A percentile compares a stretch with the other conserved stretches of the same genome.
Conservation (phyloP, 345 rosid genomes). For the Ceriops tagal region DNA sequence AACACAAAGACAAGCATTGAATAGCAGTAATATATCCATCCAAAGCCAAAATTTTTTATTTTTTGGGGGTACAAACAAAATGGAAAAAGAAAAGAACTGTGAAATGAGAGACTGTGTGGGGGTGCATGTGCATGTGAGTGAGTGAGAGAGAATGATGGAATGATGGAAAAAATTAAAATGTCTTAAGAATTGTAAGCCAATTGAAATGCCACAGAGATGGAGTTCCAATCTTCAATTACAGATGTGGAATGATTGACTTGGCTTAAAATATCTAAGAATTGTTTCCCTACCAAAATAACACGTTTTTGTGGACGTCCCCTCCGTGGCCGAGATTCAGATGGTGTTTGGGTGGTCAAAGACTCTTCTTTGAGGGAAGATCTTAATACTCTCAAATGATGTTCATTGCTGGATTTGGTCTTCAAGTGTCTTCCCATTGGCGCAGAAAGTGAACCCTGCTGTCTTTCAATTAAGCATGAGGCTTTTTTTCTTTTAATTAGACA, state of each 20-base stretch:
- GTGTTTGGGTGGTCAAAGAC: slow-evolving; percentile 20
- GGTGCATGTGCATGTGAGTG: no score
- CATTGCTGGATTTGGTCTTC: slow-evolving; percentile 27
- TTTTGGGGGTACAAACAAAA: no score
- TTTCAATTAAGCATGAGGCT: slow-evolving; percentile 5
- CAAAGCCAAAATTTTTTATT: no score
- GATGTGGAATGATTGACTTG: neutral
- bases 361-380: slow-evolving; percentile 23
- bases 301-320: slow-evolving; percentile 42
- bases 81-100: no score
- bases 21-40: no score
- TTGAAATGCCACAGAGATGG: neutral
- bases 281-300: slow-evolving; percentile 35
- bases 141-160: neutral
- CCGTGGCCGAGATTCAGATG: slow-evolving; percentile 34
- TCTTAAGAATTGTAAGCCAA: neutral
- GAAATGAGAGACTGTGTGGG: no score
- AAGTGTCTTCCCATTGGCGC: slow-evolving; percentile 23
- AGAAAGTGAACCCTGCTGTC: slow-evolving; percentile 19
- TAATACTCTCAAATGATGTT: slow-evolving; percentile 19
- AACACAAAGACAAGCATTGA: no score
- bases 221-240: neutral
- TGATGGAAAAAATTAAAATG: neutral
- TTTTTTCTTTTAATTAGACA: neutral
- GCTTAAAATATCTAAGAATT: neutral